These are phyloP conservation scores for Polytrichum commune DNA, from an alignment of 225 moss, liverwort and hornwort species.

Conservation along the genomic window DNA sequence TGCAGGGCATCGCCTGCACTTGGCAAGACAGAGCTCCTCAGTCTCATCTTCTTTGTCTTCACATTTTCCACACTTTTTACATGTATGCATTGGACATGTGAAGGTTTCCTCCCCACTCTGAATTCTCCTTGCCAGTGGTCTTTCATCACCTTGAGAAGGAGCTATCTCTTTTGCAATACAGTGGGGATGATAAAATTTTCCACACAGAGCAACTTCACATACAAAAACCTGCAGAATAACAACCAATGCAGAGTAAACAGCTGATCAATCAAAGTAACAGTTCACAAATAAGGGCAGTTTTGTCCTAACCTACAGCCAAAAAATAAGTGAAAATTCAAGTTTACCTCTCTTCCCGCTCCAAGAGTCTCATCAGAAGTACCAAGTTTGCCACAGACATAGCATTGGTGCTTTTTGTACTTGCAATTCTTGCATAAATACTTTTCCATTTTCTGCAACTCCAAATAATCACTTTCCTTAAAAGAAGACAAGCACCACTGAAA, in stretches of 20 bases:
- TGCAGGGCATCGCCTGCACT: slow-evolving; percentile 52
- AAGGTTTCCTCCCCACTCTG: slow-evolving; percentile 38
- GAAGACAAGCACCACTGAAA: no score
- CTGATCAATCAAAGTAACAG: not conserved
- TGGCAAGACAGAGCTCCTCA: slow-evolving; percentile 29
- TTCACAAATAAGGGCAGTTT: no score
- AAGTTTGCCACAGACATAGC: slow-evolving; percentile 53
- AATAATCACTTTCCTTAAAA: not conserved
- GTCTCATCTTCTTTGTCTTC: slow-evolving; percentile 28
- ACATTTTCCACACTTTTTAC: slow-evolving; percentile 39
- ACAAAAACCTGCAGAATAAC: slow-evolving; percentile 46
- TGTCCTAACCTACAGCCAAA: no score
- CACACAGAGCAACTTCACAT: slow-evolving; percentile 59
- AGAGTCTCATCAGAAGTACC: slow-evolving; percentile 33
- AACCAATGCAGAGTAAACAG: not conserved
- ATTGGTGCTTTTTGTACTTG: slow-evolving; percentile 43
- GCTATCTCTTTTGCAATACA: slow-evolving; percentile 37
- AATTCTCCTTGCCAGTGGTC: slow-evolving; percentile 24
- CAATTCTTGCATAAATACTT: slow-evolving; percentile 54
- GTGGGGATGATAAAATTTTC: slow-evolving; percentile 50
- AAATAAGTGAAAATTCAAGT: not conserved
- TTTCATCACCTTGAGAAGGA: slow-evolving; percentile 11
- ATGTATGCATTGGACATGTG: slow-evolving; percentile 48
- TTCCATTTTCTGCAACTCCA: slow-evolving; percentile 23
- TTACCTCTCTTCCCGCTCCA: slow-evolving; percentile 32